Conservation (phyloP, 2,329 filamentous ascomycete genomes). For the Ilyonectria destructans region DNA sequence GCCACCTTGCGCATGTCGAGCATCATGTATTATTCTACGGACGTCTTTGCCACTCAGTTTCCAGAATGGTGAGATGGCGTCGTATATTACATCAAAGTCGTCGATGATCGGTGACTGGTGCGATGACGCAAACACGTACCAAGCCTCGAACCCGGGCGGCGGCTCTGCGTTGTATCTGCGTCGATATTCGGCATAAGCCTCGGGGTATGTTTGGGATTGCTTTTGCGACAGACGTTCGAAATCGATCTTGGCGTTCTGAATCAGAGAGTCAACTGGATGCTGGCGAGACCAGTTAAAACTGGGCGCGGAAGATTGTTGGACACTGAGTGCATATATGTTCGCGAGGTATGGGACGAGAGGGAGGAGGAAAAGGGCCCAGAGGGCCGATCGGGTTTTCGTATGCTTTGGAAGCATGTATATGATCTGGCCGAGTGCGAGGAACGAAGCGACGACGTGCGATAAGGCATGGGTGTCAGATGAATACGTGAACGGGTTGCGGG, state of each 20-base stretch:
- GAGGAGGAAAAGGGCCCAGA: slow-evolving; percentile 54
- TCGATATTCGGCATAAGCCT: slow-evolving; percentile 60
- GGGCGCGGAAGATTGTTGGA: slow-evolving; percentile 36
- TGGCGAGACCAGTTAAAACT: slow-evolving; percentile 24
- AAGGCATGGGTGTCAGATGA: slow-evolving; percentile 48
- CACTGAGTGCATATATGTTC: slow-evolving; percentile 48
- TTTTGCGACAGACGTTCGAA: slow-evolving; percentile 53
- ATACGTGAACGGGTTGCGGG: slow-evolving; percentile 49
- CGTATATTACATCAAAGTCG: slow-evolving; percentile 63
- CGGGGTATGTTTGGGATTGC: slow-evolving; percentile 58
- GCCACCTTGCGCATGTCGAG: slow-evolving; percentile 42
- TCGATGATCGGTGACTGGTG: slow-evolving; percentile 65
- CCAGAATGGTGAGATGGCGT: slow-evolving; percentile 60
- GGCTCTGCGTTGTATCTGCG: slow-evolving; percentile 61
- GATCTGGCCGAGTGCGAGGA: slow-evolving; percentile 53
- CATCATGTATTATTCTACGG: slow-evolving; percentile 46
- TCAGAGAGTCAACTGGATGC: slow-evolving; percentile 58
- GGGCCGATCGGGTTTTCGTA: slow-evolving; percentile 39
- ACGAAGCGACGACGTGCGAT: slow-evolving; percentile 48
- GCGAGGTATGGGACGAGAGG: slow-evolving; percentile 52
- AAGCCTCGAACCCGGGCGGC: slow-evolving; percentile 63
- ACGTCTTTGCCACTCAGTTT: slow-evolving; percentile 56
- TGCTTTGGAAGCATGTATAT: slow-evolving; percentile 52
- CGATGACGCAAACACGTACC: slow-evolving; percentile 60
- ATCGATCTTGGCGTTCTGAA: slow-evolving; percentile 43